Evolutionary conservation across 768 basidiomycete genomes (phyloP).

Genomic region (Serendipita sp.): DNA sequence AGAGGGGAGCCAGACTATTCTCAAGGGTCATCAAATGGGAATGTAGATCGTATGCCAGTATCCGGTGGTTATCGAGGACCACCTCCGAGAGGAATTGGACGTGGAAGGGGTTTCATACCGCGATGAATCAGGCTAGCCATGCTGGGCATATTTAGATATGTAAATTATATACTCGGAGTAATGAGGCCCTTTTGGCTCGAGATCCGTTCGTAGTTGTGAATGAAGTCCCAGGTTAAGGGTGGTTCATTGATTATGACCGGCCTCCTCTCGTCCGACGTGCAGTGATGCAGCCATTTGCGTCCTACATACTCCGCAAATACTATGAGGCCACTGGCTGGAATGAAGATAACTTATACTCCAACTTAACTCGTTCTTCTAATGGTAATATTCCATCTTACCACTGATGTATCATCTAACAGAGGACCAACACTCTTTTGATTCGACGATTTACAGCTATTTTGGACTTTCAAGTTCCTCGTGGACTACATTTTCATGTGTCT

Average conservation of each 20-base stretch:
- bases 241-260: too few relatives aligned
- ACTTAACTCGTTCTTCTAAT: slow-evolving; percentile 76
- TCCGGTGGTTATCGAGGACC: neutral
- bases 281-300: slow-evolving; percentile 72
- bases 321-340: slow-evolving; percentile 93
- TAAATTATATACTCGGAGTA: neutral
- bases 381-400: slow-evolving; percentile 29
- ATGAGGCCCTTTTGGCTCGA: too few relatives aligned
- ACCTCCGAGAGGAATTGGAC: neutral
- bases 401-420: neutral
- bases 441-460: slow-evolving; percentile 48
- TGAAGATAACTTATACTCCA: slow-evolving; percentile 85
- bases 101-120: neutral
- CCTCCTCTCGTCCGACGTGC: neutral
- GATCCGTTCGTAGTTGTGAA: too few relatives aligned
- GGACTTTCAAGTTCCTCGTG: slow-evolving; percentile 76
- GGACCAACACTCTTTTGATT: slow-evolving; percentile 9
- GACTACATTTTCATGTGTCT: slow-evolving; percentile 61
- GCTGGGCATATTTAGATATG: neutral
- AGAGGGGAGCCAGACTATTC: slow-evolving; percentile 4
- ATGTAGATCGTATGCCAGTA: too few relatives aligned
- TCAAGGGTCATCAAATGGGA: neutral
- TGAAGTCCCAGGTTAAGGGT: too few relatives aligned
- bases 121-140: neutral
- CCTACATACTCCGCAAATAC: slow-evolving; percentile 77